phyloP scores from a whole-genome alignment of 225 moss, liverwort and hornwort species.

The Bryoerythrophyllum caledonicum region DNA sequence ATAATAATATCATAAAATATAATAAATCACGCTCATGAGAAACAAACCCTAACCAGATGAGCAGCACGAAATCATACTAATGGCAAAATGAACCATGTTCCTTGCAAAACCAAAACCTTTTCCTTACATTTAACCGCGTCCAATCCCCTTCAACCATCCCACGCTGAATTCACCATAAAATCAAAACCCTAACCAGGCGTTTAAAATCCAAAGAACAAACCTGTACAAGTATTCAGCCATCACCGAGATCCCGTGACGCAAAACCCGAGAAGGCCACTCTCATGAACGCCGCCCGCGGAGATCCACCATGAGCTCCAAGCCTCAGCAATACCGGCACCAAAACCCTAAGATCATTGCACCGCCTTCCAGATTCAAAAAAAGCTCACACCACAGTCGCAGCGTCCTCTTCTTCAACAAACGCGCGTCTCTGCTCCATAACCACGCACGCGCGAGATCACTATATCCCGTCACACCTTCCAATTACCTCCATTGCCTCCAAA shows the following conservation, averaged over 20 bases:
- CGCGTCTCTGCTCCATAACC: neutral
- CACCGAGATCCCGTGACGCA: conserved; percentile 15
- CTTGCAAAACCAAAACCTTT: neutral
- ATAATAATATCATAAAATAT: neutral
- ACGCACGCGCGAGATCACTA: neutral
- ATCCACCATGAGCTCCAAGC: conserved; percentile 19
- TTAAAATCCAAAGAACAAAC: conserved; percentile 21
- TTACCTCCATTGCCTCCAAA: neutral
- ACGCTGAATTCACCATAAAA: conserved; percentile 6
- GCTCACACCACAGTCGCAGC: conserved; percentile 27
- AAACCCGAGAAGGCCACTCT: conserved; percentile 1
- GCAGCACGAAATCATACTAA: neutral
- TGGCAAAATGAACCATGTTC: neutral
- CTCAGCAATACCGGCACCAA: conserved; percentile 5
- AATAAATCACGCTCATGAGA: neutral
- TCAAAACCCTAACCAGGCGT: conserved; percentile 24
- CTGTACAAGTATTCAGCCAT: conserved; percentile 31
- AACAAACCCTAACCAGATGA: conserved; percentile 3
- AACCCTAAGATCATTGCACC: conserved; percentile 32
- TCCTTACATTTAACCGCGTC: neutral
- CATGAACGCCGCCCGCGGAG: conserved; percentile 14
- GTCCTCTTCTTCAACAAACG: conserved; percentile 26
- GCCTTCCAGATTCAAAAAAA: conserved; percentile 14
- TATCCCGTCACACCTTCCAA: conserved; percentile 8
- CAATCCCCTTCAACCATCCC: conserved; percentile 1